A percentile compares a stretch with the other conserved stretches of the same genome.
These are phyloP conservation scores for Aspergillus unguis DNA, from an alignment of 2,329 filamentous ascomycete species.

Conservation along the genomic window DNA sequence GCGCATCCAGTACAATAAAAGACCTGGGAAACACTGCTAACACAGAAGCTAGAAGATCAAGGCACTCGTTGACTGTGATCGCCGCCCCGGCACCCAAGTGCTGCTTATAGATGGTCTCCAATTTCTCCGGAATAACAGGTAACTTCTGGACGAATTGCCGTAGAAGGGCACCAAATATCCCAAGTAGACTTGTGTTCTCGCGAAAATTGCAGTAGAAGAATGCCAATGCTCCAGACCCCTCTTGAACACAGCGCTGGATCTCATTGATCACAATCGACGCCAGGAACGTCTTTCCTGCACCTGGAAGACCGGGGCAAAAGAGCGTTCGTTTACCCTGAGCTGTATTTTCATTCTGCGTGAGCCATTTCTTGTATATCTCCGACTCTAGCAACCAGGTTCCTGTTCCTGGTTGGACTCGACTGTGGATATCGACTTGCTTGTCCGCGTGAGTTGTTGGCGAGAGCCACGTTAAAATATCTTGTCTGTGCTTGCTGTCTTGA, in stretches of 20 bases:
- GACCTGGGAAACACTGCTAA: conserved; percentile 15
- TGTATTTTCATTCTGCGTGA: background rate
- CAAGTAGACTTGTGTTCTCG: conserved; percentile 35
- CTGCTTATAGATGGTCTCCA: conserved; percentile 29
- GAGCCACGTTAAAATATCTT: background rate
- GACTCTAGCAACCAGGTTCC: conserved; percentile 21
- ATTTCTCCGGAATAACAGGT: conserved; percentile 21
- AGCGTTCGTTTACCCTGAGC: conserved; percentile 6
- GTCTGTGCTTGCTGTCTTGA: background rate
- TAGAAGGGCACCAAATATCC: conserved; percentile 36
- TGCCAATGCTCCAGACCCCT: conserved; percentile 35
- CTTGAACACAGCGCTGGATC: background rate
- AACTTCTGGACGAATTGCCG: conserved; percentile 36
- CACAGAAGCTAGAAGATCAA: conserved; percentile 16
- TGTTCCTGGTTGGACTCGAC: background rate
- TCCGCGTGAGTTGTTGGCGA: background rate
- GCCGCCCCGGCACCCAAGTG: conserved; percentile 15
- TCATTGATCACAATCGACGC: conserved; percentile 11
- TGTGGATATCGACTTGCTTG: background rate
- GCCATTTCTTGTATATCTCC: conserved; percentile 16
- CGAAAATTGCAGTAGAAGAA: conserved; percentile 50
- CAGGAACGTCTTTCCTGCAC: conserved; percentile 21
- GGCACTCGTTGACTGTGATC: conserved; percentile 26
- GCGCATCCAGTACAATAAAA: conserved; percentile 32
- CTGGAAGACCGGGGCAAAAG: conserved; percentile 19